Base-by-base conservation (phyloP, 257 asterid genomes). In the Solanum megistacrolobum region DNA sequence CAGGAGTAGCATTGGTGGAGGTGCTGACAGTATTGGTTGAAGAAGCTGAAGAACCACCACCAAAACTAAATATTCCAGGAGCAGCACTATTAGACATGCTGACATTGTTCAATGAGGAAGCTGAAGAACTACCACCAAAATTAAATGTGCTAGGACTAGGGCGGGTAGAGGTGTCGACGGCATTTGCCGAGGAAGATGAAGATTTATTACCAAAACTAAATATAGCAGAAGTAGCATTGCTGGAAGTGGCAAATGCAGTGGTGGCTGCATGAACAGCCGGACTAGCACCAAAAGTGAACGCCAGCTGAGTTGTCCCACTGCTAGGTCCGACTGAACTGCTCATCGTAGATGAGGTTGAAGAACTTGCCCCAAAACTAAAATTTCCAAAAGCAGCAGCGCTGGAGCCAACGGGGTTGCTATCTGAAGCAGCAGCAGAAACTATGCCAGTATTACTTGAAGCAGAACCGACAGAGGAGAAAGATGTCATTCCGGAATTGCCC, bases 181-280 rank as follows among this genome's bases (percentile, higher is more conserved):
- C 88, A 46, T 83, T 88, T 31, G 86, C 86, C 8, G 89, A 87
- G 79, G 85, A 79, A 69, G 94, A 73, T 66, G 86, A 43, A 55
- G 92, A 68, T 85, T 87, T 88, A 18, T 88, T 87, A 58, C 92
- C 92, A 39, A 93, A 93, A 89, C 84, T 90, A 83, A 90, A 86
- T 72, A 86, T 3, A 85, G 92, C 90, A 66, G 92, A 52, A 85
- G 92, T 35, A 9, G 92, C 52, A 60, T 79, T 91, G 85, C 91
- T 86, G 86, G 66, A 85, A 14, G 93, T 84, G 78, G 79, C 89
- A 72, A 66, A 86, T 5, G 92, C 60, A 84, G 36, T 89, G 89
- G 92, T 36, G 18, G 93, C 90, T 35, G 94, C 75, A 89, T 94
- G 87, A 86, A 89, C 90, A 3, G 93, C 79, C 83, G 93, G 88